These are phyloP conservation scores for Neobulgaria alba DNA, from an alignment of 2,329 filamentous ascomycete genomes.

Conservation along the genomic window DNA sequence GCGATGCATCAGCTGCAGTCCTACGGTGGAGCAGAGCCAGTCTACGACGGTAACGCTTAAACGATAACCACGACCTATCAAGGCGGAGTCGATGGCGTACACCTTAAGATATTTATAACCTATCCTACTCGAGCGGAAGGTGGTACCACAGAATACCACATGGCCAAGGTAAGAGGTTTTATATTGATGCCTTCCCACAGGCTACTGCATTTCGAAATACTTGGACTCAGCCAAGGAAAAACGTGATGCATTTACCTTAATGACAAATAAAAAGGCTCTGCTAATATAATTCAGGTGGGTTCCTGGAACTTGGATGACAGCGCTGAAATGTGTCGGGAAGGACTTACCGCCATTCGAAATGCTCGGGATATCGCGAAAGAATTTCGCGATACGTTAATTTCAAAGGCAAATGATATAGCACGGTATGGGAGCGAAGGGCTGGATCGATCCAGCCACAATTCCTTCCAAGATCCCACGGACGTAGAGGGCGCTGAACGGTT, in stretches of 20 bases:
- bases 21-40: constrained; percentile 25
- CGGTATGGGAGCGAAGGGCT: too few relatives aligned
- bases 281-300: constrained; percentile 34
- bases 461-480: too few relatives aligned
- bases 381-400: not conserved
- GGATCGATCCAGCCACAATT: too few relatives aligned
- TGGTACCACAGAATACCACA: not conserved
- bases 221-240: not conserved
- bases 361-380: not conserved
- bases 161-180: not conserved
- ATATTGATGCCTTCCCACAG: not conserved
- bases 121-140: constrained; percentile 24
- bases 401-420: not conserved
- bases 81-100: constrained; percentile 20
- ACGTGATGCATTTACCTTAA: not conserved
- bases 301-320: constrained; percentile 25
- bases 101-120: constrained; percentile 34
- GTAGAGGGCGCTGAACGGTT: too few relatives aligned
- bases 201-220: not conserved
- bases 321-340: constrained; percentile 28
- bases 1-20: constrained; percentile 33
- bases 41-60: constrained; percentile 34
- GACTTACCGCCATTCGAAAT: constrained; percentile 15
- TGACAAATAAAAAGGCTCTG: not conserved
- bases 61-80: constrained; percentile 34